A percentile compares a stretch with the other conserved stretches of the same genome.
These are phyloP conservation scores for Nephelium lappaceum DNA, from an alignment of 345 rosid species.

Conservation along the genomic window DNA sequence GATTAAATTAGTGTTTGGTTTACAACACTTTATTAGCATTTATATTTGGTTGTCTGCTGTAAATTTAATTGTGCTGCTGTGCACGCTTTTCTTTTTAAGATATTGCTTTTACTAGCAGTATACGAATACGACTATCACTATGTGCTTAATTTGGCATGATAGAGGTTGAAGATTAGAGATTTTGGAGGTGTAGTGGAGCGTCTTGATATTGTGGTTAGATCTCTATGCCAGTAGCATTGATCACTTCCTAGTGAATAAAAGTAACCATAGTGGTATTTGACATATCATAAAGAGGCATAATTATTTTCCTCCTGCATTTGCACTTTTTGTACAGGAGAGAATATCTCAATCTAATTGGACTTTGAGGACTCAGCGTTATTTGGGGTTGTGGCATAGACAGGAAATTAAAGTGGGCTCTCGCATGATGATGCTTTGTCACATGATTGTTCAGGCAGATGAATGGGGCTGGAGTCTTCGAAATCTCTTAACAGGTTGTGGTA, in stretches of 20 bases:
- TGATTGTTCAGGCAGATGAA: slow-evolving; percentile 21
- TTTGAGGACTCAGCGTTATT: background rate
- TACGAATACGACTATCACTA: background rate
- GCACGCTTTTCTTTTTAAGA: background rate
- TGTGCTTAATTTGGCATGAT: slow-evolving; percentile 17
- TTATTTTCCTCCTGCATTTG: slow-evolving; percentile 29
- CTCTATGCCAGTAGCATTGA: slow-evolving; percentile 12
- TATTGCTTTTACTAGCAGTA: slow-evolving; percentile 16
- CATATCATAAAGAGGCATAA: slow-evolving; percentile 22
- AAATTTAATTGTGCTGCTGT: slow-evolving; percentile 4
- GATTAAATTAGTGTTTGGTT: slow-evolving; percentile 7
- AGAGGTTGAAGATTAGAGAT: slow-evolving; percentile 24
- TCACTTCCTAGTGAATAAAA: slow-evolving; percentile 12
- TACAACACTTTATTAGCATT: background rate
- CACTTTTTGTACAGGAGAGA: slow-evolving; percentile 28
- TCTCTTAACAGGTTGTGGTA: slow-evolving; percentile 18
- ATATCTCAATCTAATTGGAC: slow-evolving; percentile 9
- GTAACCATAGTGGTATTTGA: slow-evolving; percentile 22
- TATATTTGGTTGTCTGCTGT: slow-evolving; percentile 13
- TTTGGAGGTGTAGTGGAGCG: slow-evolving; percentile 25
- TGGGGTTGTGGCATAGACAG: slow-evolving; percentile 19
- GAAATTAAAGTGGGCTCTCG: slow-evolving; percentile 17
- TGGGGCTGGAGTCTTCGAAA: slow-evolving; percentile 19
- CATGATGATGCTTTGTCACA: slow-evolving; percentile 18
- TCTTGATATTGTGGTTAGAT: slow-evolving; percentile 18